Percentiles rank a stretch among this genome's conserved stretches.
These are phyloP conservation scores for Trichoderma oligosporum DNA, from an alignment of 2,329 filamentous ascomycete species.

Conservation along the genomic window DNA sequence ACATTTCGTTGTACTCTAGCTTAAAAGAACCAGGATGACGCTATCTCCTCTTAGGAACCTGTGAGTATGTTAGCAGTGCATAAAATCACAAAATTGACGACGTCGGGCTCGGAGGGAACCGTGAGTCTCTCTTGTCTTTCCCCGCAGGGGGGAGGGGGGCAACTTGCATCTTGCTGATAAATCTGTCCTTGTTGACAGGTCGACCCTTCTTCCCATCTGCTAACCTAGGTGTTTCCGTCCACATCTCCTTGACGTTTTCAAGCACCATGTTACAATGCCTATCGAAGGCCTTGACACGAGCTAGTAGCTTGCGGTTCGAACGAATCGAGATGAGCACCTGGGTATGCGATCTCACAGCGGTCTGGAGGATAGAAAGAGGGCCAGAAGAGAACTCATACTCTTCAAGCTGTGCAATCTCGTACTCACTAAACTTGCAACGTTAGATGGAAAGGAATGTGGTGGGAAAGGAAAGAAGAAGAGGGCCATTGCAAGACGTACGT, in stretches of 20 bases:
- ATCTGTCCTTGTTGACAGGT: slow-evolving; percentile 94
- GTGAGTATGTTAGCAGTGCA: slow-evolving; percentile 24
- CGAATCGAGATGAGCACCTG: slow-evolving; percentile 97
- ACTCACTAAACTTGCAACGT: slow-evolving; percentile 59
- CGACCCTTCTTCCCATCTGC: slow-evolving; percentile 83
- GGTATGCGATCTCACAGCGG: slow-evolving; percentile 87
- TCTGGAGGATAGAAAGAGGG: slow-evolving; percentile 85
- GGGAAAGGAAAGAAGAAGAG: slow-evolving; percentile 16
- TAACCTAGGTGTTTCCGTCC: slow-evolving; percentile 86
- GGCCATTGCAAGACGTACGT: slow-evolving; percentile 62
- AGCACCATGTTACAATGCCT: slow-evolving; percentile 99
- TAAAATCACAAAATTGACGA: background rate
- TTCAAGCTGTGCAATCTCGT: slow-evolving; percentile 73
- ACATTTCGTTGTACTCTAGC: slow-evolving; percentile 42
- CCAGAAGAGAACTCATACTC: slow-evolving; percentile 55
- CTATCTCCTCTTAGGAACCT: slow-evolving; percentile 86
- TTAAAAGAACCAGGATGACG: slow-evolving; percentile 81
- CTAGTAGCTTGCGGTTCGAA: slow-evolving; percentile 96
- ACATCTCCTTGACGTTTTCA: slow-evolving; percentile 95
- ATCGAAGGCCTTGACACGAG: slow-evolving; percentile 97
- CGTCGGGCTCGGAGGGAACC: background rate
- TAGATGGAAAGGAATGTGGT: slow-evolving; percentile 16
- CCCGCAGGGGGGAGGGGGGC: background rate
- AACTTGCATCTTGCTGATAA: slow-evolving; percentile 92
- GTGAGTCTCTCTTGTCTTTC: background rate